phyloP scores from a whole-genome alignment of 768 basidiomycete species.

The Mrakia hoshinonis region DNA sequence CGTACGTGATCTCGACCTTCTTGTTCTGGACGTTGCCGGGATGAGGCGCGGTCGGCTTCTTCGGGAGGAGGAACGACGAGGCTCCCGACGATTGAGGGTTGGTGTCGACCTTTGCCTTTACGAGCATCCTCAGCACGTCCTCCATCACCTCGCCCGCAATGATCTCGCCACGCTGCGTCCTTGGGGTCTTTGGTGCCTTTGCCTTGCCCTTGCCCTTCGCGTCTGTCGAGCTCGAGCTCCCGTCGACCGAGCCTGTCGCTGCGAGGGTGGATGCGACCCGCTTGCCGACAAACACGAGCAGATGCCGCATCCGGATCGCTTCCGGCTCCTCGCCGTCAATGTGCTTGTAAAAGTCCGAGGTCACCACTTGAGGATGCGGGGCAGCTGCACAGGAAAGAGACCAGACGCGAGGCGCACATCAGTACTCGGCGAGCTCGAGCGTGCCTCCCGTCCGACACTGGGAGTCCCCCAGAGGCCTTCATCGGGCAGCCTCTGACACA shows the following conservation, averaged over 20 bases:
- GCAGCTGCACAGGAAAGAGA: conserved; percentile 9
- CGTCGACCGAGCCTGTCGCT: neutral
- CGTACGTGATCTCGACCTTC: neutral
- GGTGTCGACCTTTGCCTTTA: conserved; percentile 25
- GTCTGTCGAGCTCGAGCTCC: neutral
- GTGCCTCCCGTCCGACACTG: neutral
- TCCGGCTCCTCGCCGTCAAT: conserved; percentile 26
- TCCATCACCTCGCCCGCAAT: conserved; percentile 21
- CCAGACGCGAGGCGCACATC: neutral
- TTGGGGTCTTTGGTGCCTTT: neutral
- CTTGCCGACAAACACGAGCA: conserved; percentile 30
- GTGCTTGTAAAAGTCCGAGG: conserved; percentile 26
- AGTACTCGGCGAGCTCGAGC: neutral
- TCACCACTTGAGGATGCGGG: conserved; percentile 18
- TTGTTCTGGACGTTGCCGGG: conserved; percentile 25
- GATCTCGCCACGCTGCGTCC: conserved; percentile 6
- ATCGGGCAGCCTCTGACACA: neutral
- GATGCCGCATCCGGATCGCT: conserved; percentile 28
- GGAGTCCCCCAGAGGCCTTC: neutral
- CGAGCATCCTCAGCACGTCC: conserved; percentile 18
- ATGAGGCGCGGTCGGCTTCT: conserved; percentile 25
- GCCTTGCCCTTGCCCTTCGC: conserved; percentile 24
- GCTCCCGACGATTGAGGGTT: conserved; percentile 20
- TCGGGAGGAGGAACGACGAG: neutral
- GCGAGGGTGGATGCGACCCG: conserved; percentile 2